Conservation (phyloP, 176 grass and related monocot genomes). For the Eragrostis nindensis region DNA sequence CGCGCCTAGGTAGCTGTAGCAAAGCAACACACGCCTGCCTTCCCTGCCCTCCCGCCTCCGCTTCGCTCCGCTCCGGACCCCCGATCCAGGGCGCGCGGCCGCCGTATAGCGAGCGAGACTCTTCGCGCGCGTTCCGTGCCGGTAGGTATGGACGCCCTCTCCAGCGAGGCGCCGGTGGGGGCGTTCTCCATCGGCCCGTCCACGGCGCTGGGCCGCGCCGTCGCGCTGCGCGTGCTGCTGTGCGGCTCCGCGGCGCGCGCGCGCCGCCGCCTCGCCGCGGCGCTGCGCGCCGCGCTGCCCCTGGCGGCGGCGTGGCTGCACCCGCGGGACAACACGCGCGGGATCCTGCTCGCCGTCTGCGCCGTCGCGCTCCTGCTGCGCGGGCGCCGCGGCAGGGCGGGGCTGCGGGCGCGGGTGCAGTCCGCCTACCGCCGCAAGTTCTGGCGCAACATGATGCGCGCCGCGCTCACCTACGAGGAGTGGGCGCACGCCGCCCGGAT, state of each 20-base stretch:
- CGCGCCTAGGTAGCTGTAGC: neutral
- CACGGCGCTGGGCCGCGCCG: slow-evolving; percentile 68
- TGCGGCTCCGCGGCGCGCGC: slow-evolving; percentile 56
- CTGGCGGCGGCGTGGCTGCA: slow-evolving; percentile 61
- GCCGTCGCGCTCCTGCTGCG: slow-evolving; percentile 76
- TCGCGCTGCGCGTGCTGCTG: slow-evolving; percentile 78
- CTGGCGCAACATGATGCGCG: slow-evolving; percentile 95
- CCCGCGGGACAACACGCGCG: slow-evolving; percentile 71
- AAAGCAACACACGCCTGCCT: neutral
- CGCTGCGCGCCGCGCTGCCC: slow-evolving; percentile 29
- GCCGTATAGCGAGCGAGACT: neutral
- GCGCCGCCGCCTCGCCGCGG: slow-evolving; percentile 52
- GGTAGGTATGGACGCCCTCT: slow-evolving; percentile 39
- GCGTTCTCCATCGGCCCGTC: slow-evolving; percentile 77
- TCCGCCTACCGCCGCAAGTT: slow-evolving; percentile 93
- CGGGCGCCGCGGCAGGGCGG: slow-evolving; percentile 42
- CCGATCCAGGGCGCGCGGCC: slow-evolving; percentile 5
- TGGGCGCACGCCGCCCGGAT: slow-evolving; percentile 91
- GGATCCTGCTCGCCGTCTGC: slow-evolving; percentile 79
- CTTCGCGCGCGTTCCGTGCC: neutral
- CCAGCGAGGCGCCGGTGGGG: slow-evolving; percentile 67
- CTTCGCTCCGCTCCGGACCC: neutral
- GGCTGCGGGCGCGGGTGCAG: slow-evolving; percentile 61
- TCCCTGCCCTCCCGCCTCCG: neutral
- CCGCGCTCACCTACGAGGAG: slow-evolving; percentile 94